Percentiles rank a stretch among this genome's conserved stretches.
Evolutionary conservation across 495 filamentous ascomycete genomes (phyloP).

Genomic region (Aspergillus ostianus): DNA sequence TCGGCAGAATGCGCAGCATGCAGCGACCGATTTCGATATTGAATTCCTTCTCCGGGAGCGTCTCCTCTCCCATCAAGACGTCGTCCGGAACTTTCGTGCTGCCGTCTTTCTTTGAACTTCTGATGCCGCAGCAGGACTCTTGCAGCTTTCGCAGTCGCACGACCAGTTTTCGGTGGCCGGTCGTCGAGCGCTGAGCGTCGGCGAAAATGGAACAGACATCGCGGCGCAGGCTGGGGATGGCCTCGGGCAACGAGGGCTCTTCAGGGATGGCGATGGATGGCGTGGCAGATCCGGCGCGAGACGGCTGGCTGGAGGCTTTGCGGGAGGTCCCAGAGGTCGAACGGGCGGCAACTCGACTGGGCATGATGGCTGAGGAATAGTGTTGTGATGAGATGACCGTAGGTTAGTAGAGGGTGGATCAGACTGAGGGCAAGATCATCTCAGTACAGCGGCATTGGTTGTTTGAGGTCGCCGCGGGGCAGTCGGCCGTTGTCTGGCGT

Average conservation of each 20-base stretch:
- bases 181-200: conserved; percentile 84
- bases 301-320: conserved; percentile 56
- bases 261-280: conserved; percentile 65
- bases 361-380: conserved; percentile 47
- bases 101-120: conserved; percentile 45
- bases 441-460: background rate
- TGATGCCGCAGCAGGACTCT: conserved; percentile 82
- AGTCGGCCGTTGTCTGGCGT: conserved; percentile 3
- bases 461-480: background rate
- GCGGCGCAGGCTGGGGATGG: conserved; percentile 66
- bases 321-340: conserved; percentile 53
- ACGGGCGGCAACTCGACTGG: conserved; percentile 58
- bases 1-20: conserved; percentile 72
- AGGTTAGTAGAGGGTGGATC: background rate
- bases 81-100: conserved; percentile 36
- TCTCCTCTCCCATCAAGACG: conserved; percentile 46
- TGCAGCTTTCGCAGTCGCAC: conserved; percentile 84
- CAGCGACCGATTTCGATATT: conserved; percentile 81
- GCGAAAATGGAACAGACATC: conserved; percentile 78
- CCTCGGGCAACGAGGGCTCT: conserved; percentile 55
- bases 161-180: conserved; percentile 83
- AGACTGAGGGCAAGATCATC: background rate
- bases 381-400: background rate
- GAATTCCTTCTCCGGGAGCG: conserved; percentile 80
- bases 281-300: conserved; percentile 61